Evolutionary conservation across 1,284 basidiomycete species (phyloP).

Genomic region (Porodaedalea pini): DNA sequence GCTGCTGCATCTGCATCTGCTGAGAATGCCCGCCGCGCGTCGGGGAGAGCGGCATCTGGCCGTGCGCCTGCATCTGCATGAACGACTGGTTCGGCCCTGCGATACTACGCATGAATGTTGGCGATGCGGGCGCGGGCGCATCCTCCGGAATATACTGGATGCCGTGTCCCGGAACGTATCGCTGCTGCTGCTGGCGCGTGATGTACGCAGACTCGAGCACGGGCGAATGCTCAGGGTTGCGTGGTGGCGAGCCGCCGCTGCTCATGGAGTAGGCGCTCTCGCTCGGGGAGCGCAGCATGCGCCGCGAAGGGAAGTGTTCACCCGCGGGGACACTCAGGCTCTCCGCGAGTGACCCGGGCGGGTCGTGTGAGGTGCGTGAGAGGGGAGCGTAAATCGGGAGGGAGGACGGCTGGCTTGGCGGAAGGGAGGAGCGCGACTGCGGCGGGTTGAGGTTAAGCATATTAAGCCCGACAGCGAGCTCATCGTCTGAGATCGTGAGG

Average conservation of each 20-base stretch:
- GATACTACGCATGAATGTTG: constrained; percentile 10
- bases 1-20: constrained; percentile 29
- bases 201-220: constrained; percentile 2
- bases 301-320: constrained; percentile 10
- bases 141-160: constrained; percentile 55
- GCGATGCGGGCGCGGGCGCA: constrained; percentile 36
- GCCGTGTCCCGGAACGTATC: constrained; percentile 61
- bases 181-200: constrained; percentile 34
- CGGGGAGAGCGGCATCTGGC: constrained; percentile 32
- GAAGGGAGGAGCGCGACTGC: constrained; percentile 33
- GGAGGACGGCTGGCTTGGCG: constrained; percentile 55
- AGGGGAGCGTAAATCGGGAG: constrained; percentile 69
- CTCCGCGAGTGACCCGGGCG: constrained; percentile 52
- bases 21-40: constrained; percentile 14
- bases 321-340: constrained; percentile 10
- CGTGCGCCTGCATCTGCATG: constrained; percentile 17
- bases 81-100: constrained; percentile 17
- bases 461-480: constrained; percentile 68
- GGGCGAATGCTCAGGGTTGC: constrained; percentile 12
- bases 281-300: constrained; percentile 15
- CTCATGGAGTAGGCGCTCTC: constrained; percentile 15
- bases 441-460: constrained; percentile 55
- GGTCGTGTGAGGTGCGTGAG: constrained; percentile 54
- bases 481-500: constrained; percentile 73
- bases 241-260: constrained; percentile 10